These are phyloP conservation scores for Antrodiella citrinella DNA, from an alignment of 768 basidiomycete genomes.

Conservation along the genomic window DNA sequence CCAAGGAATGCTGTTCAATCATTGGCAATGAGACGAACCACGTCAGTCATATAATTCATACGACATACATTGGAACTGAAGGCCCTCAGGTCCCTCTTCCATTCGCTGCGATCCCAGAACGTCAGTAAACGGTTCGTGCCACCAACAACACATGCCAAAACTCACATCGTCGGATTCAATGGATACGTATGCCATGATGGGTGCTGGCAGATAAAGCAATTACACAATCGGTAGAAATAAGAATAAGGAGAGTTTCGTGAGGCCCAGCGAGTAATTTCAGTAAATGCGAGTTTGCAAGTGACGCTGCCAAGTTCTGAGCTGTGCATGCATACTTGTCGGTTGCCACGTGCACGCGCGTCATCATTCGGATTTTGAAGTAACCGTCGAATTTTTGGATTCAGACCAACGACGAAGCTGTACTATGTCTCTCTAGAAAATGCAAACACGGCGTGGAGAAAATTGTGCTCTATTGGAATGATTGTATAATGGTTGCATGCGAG, in stretches of 20 bases:
- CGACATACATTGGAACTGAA: constrained; percentile 23
- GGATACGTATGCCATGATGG: constrained; percentile 21
- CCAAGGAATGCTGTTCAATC: constrained; percentile 17
- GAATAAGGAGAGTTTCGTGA: background rate
- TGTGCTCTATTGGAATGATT: background rate
- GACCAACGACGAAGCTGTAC: too few relatives aligned
- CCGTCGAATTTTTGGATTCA: too few relatives aligned
- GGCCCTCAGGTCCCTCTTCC: constrained; percentile 24
- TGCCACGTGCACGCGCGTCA: background rate
- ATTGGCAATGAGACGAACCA: background rate
- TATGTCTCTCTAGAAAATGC: too few relatives aligned
- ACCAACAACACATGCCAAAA: too few relatives aligned
- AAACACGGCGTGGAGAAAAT: too few relatives aligned
- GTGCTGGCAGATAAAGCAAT: background rate
- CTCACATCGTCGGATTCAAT: constrained; percentile 24
- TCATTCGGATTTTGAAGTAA: background rate
- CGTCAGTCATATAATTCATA: background rate
- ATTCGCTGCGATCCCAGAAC: constrained; percentile 23
- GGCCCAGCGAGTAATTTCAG: too few relatives aligned
- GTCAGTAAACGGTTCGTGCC: too few relatives aligned
- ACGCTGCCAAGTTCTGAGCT: background rate
- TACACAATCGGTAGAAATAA: background rate
- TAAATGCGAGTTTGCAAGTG: too few relatives aligned
- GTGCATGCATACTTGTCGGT: background rate
- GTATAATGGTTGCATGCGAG: background rate